Percentiles rank a stretch among this genome's conserved stretches.
Conservation (phyloP, 108 stramenopile genomes). For the Stephanodiscus triporus region DNA sequence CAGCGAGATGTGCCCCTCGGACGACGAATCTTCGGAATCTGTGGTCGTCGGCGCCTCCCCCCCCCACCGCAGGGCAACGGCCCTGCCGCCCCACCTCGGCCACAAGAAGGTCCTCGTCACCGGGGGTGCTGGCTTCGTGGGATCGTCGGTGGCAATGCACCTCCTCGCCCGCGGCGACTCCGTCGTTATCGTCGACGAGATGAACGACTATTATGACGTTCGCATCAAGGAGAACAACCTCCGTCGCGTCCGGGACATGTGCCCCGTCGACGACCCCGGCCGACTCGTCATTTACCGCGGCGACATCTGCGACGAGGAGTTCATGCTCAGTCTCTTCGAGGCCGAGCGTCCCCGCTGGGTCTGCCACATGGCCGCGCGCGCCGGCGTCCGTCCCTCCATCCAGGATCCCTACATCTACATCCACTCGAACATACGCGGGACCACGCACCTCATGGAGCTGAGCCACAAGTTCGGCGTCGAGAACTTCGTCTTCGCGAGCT, state of each 20-base stretch:
- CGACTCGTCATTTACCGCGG: constrained; percentile 78
- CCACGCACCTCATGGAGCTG: constrained; percentile 93
- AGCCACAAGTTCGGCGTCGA: constrained; percentile 79
- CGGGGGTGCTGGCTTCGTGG: constrained; percentile 98
- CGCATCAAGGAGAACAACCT: constrained; percentile 91
- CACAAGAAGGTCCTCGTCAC: constrained; percentile 96
- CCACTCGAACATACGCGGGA: constrained; percentile 95
- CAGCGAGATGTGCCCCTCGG: constrained; percentile 3
- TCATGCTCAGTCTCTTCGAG: constrained; percentile 85
- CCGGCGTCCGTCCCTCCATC: constrained; percentile 91
- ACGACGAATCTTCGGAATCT: constrained; percentile 19
- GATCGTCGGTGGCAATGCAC: constrained; percentile 78
- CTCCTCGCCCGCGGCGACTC: constrained; percentile 92
- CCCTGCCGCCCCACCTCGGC: constrained; percentile 71
- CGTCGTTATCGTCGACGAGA: constrained; percentile 97
- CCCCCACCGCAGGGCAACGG: background rate
- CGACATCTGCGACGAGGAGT: constrained; percentile 92
- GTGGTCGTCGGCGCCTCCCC: background rate
- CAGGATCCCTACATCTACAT: constrained; percentile 98
- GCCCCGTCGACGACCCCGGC: constrained; percentile 23
- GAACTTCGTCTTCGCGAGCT: constrained; percentile 97
- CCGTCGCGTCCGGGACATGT: constrained; percentile 54
- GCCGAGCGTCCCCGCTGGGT: constrained; percentile 83
- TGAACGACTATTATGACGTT: constrained; percentile 98
- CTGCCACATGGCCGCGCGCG: constrained; percentile 97